Base-by-base conservation (phyloP, 768 basidiomycete genomes). In the Lyophyllum decastes region DNA sequence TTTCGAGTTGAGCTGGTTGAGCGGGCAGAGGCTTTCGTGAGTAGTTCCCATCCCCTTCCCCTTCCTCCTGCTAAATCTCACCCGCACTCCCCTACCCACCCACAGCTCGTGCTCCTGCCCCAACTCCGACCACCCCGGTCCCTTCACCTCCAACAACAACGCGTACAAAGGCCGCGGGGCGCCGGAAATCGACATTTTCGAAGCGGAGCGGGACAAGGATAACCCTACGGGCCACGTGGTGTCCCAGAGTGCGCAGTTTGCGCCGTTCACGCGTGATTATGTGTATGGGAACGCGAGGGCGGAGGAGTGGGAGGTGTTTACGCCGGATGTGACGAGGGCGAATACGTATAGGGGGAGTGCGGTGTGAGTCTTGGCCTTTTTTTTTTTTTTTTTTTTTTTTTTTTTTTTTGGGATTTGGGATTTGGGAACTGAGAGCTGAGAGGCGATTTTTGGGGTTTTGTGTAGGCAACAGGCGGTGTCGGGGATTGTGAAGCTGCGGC, bases 131-230 rank as follows among this genome's bases (percentile, higher is more conserved):
- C 92, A 94, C 68, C 92, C 92, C 0, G 92, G 92, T 0, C 92
- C 92, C n/a, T n/a, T n/a, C 0, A 46, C 61, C n/a, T n/a, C n/a
- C 35, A 38, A 11, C 35, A 38, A 38, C 35, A 12, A 12, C 17
- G 57, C 66, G 47, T 64, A 58, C 16, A 65, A 72, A 33, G 91
- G 92, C 11, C 86, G 92, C 48, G 86, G 87, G 4, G 85, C 89
- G 0, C 91, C 91, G 3, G 90, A 94, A 71, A 92, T 94, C 66
- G 92, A 94, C 69, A 78, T 93, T 57, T 78, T 93, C 58, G 91
- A 94, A 71, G 88, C 87, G 0, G 86, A 90, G 67, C 79, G 78
- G 65, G 82, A 87, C 75, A 88, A 88, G 59, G 66, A 68, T 44
- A 53, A 61, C 55, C 55, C 59, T 14, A 47, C 64, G 1, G 88